Evolutionary conservation across 2,329 filamentous ascomycete genomes (phyloP), one percentile per base, ranked within the genome.

Genomic region (Epichloe coenophiala): DNA sequence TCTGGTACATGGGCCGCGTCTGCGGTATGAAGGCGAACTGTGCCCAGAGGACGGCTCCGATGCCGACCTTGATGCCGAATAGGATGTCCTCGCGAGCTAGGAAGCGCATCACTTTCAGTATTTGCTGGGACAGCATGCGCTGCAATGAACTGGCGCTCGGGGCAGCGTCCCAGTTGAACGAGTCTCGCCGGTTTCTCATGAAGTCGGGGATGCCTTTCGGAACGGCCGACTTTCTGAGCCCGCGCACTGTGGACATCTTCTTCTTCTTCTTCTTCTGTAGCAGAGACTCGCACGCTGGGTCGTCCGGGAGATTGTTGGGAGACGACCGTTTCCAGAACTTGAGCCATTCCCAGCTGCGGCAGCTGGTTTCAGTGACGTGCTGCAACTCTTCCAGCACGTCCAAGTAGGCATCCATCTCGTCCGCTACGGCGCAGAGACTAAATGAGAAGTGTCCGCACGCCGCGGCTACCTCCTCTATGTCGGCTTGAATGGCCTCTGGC

Each of bases 401-500:
- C 43, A 98, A 68, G 58, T 95, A 93, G 12, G 78, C 78, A 56
- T 87, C 81, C 70, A 95, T 86, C 61, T 96, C 89, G 62, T 95
- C 87, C 0, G 88, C 90, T 61, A 97, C 91, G 57, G 93, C 86
- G 55, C 93, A 80, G 27, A 98, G 72, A 42, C 86, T 94, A 63
- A 93, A 96, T 62, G 87, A 91, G 63, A 97, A 98, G 66, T 97
- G 90, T 0, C 93, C 91, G 61, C 93, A 98, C 51, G 90, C 94
- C n/a, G 93, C 91, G 40, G 91, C 90, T 11, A 97, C 90, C 66
- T 98, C 93, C 64, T 98, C 93, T 51, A 95, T 89, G 64, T 97
- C 93, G 2, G 91, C 93, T 61, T 94, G 84, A 8, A 91, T 77
- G 54, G 85, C 84, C 48, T 88, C 76, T 0, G 84, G 83, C 41